phyloP scores from a whole-genome alignment of 1,284 basidiomycete genomes.

The Neolentinus lepideus region DNA sequence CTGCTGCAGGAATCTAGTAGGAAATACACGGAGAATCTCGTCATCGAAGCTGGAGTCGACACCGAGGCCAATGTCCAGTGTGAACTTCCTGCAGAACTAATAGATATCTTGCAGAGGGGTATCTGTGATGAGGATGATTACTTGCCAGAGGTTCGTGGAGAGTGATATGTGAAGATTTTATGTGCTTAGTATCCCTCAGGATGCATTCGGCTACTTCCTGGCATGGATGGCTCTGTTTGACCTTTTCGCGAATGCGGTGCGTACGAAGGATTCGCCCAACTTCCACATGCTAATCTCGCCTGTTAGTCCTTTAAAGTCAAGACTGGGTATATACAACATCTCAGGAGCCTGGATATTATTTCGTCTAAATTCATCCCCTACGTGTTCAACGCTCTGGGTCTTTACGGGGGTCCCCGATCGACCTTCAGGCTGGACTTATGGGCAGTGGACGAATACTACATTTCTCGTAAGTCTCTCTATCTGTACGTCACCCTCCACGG shows the following conservation, averaged over 20 bases:
- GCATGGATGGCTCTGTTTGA: conserved; percentile 90
- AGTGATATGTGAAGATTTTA: neutral
- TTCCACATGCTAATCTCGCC: conserved; percentile 4
- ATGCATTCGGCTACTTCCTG: conserved; percentile 64
- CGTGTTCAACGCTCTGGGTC: conserved; percentile 62
- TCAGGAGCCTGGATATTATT: conserved; percentile 68
- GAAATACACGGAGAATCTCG: conserved; percentile 70
- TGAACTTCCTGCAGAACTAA: conserved; percentile 59
- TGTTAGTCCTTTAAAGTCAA: conserved; percentile 74
- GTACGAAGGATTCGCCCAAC: conserved; percentile 19
- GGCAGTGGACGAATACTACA: conserved; percentile 79
- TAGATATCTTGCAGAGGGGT: conserved; percentile 52
- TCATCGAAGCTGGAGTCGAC: conserved; percentile 81
- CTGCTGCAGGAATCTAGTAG: conserved; percentile 58
- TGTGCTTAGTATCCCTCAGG: conserved; percentile 19
- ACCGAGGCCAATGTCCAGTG: conserved; percentile 41
- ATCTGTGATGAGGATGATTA: conserved; percentile 29
- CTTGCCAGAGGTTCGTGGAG: conserved; percentile 17
- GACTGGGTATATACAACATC: conserved; percentile 78
- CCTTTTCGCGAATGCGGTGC: conserved; percentile 79
- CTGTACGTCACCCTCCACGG: conserved; percentile 7
- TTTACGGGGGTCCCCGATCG: conserved; percentile 52
- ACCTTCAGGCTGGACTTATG: conserved; percentile 77
- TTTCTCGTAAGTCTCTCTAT: conserved; percentile 56
- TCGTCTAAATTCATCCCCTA: conserved; percentile 65